Percentiles rank a stretch among this genome's conserved stretches.
phyloP scores from a whole-genome alignment of 495 filamentous ascomycete genomes.

The Daldinia concentrica region DNA sequence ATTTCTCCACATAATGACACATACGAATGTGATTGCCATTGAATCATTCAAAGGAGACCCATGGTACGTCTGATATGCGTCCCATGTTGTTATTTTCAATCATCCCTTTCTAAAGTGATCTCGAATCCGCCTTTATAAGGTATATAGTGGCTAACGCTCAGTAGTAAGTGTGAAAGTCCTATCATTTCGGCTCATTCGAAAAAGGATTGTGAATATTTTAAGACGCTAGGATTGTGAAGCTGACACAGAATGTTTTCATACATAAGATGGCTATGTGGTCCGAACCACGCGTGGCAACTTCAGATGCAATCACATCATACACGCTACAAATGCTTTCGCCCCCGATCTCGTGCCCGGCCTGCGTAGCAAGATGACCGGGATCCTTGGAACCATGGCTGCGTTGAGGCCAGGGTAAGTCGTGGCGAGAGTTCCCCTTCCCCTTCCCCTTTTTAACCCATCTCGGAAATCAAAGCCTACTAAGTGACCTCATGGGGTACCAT shows the following conservation, averaged over 20 bases:
- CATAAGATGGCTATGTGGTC: slow-evolving; percentile 44
- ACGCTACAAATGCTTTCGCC: slow-evolving; percentile 60
- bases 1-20: slow-evolving; percentile 52
- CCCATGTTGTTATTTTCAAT: too few species aligned
- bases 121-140: too few species aligned
- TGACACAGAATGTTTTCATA: too few species aligned
- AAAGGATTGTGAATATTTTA: too few species aligned
- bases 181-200: too few species aligned
- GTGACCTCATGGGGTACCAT: background rate
- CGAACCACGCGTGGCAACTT: slow-evolving; percentile 50
- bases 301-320: slow-evolving; percentile 54
- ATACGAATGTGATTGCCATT: slow-evolving; percentile 46
- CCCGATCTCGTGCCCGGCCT: slow-evolving; percentile 58
- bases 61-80: background rate
- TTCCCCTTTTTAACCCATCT: background rate
- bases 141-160: too few species aligned
- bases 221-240: too few species aligned
- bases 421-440: background rate
- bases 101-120: too few species aligned
- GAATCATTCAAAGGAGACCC: background rate
- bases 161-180: too few species aligned
- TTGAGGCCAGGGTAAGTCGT: slow-evolving; percentile 44
- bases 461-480: background rate
- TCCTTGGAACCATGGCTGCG: slow-evolving; percentile 59
- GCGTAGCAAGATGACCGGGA: slow-evolving; percentile 54